Conservation (phyloP, 2,329 filamentous ascomycete genomes). For the Penicillium frequentans region DNA sequence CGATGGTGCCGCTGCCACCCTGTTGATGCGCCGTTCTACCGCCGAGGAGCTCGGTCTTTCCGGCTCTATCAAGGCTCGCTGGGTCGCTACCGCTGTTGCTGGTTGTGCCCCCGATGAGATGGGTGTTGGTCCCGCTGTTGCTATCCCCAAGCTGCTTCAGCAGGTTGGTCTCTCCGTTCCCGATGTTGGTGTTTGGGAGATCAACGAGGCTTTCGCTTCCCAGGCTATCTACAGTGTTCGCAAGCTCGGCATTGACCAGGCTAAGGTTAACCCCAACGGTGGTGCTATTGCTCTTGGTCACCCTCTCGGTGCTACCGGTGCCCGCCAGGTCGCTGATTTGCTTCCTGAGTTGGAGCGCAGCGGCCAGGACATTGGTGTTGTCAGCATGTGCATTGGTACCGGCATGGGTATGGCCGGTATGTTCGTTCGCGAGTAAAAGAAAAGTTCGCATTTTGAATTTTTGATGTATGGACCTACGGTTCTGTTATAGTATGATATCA, state of each 20-base stretch:
- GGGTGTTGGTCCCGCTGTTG: conserved; percentile 84
- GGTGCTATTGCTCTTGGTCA: conserved; percentile 94
- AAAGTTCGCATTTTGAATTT: conserved; percentile 1
- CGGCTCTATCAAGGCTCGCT: conserved; percentile 74
- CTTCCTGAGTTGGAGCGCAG: conserved; percentile 67
- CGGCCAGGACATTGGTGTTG: conserved; percentile 73
- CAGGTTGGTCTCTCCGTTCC: conserved; percentile 64
- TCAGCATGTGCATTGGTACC: conserved; percentile 87
- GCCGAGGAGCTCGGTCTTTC: conserved; percentile 71
- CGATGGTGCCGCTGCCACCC: conserved; percentile 79
- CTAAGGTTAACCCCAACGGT: conserved; percentile 84
- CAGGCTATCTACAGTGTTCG: conserved; percentile 70
- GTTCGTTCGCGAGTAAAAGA: conserved; percentile 62
- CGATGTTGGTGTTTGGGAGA: conserved; percentile 85
- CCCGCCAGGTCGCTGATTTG: conserved; percentile 74
- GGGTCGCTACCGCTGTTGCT: conserved; percentile 71
- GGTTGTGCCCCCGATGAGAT: conserved; percentile 90
- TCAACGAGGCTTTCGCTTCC: conserved; percentile 77
- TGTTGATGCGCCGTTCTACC: conserved; percentile 82
- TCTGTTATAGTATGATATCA: conserved; percentile 19
- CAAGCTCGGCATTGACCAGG: conserved; percentile 58
- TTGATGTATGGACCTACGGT: background rate
- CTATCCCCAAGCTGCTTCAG: conserved; percentile 77
- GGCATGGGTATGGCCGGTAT: conserved; percentile 75
- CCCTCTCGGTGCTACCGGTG: conserved; percentile 84